A percentile compares a stretch with the other conserved stretches of the same genome.
phyloP scores from a whole-genome alignment of 2,329 filamentous ascomycete species.

The Juglanconis sp. region DNA sequence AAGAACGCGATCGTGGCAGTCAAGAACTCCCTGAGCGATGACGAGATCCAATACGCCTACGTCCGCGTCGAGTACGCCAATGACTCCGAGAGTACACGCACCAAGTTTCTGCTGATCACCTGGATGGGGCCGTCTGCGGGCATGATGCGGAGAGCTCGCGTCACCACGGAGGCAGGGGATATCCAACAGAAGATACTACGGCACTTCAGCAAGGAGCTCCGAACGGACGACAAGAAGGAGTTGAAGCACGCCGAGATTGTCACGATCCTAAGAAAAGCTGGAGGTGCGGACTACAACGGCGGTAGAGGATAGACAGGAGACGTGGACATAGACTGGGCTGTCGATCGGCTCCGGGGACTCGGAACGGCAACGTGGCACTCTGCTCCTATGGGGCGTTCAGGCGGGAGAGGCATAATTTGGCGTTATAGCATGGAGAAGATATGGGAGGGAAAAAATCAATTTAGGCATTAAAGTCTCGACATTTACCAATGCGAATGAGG shows the following conservation, averaged over 20 bases:
- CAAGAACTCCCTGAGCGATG: conserved; percentile 51
- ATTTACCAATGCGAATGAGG: background rate
- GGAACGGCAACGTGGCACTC: background rate
- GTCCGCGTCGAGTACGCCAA: conserved; percentile 67
- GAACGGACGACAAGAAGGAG: conserved; percentile 58
- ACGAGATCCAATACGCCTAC: conserved; percentile 64
- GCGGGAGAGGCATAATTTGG: background rate
- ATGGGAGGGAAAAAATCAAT: background rate
- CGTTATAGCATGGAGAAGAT: background rate
- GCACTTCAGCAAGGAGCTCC: conserved; percentile 65
- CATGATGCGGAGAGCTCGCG: conserved; percentile 68
- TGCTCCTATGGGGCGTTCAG: background rate
- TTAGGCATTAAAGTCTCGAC: background rate
- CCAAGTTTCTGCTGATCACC: conserved; percentile 66
- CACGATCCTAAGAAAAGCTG: conserved; percentile 58
- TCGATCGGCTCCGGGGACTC: too few species aligned
- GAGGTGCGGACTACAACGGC: conserved; percentile 70
- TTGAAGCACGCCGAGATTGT: conserved; percentile 62
- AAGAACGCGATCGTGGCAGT: conserved; percentile 61
- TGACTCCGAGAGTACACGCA: conserved; percentile 64
- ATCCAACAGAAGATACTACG: conserved; percentile 56
- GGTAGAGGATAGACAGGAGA: conserved; percentile 45
- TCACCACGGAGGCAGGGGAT: conserved; percentile 63
- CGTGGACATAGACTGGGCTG: background rate
- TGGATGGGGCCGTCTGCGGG: conserved; percentile 66